Conservation (phyloP, 1,284 basidiomycete species). For the Taiwanofungus camphoratus region DNA sequence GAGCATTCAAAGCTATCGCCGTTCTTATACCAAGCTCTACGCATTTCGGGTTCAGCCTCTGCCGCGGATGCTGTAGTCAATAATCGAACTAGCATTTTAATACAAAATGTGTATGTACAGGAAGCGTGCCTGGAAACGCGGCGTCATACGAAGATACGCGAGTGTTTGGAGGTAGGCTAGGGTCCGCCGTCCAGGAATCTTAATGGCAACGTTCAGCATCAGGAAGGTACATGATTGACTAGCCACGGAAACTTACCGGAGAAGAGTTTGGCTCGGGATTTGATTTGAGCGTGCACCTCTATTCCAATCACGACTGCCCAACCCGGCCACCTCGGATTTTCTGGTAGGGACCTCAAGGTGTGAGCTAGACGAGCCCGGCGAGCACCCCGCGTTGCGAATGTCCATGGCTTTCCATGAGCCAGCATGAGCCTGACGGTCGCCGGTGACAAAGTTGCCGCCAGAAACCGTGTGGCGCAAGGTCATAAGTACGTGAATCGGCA, state of each 20-base stretch:
- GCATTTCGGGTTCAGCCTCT: slow-evolving; percentile 78
- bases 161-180: slow-evolving; percentile 59
- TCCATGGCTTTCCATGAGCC: slow-evolving; percentile 16
- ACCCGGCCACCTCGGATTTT: slow-evolving; percentile 46
- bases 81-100: neutral
- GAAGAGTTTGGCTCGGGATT: slow-evolving; percentile 85
- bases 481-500: slow-evolving; percentile 3
- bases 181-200: slow-evolving; percentile 41
- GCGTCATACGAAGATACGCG: slow-evolving; percentile 85
- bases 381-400: slow-evolving; percentile 6
- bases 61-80: slow-evolving; percentile 1
- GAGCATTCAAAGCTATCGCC: slow-evolving; percentile 74
- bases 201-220: neutral
- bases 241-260: slow-evolving; percentile 55
- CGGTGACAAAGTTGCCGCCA: slow-evolving; percentile 1
- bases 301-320: slow-evolving; percentile 91
- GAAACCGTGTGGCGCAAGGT: neutral
- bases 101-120: slow-evolving; percentile 45
- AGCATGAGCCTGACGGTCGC: slow-evolving; percentile 15
- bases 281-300: slow-evolving; percentile 94
- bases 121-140: slow-evolving; percentile 89
- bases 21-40: slow-evolving; percentile 80
- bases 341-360: slow-evolving; percentile 13
- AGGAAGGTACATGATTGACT: neutral
- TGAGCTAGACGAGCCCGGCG: slow-evolving; percentile 13